These are phyloP conservation scores for Huntiella decipiens DNA, from an alignment of 2,329 filamentous ascomycete genomes.

Conservation along the genomic window DNA sequence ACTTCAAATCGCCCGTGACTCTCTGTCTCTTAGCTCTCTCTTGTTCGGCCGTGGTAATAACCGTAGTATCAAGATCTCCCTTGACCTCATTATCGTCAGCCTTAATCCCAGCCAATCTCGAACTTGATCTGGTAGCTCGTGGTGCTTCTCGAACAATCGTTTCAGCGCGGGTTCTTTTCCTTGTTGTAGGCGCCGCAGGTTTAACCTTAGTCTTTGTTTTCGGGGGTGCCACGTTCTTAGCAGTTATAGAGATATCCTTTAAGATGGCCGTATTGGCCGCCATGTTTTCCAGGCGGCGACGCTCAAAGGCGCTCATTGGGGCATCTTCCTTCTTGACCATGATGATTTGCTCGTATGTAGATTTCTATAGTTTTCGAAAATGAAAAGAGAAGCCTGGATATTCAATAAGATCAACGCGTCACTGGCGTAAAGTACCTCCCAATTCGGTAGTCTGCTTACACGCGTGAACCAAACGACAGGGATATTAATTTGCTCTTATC, in stretches of 20 bases:
- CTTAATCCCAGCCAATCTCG: conserved; percentile 35
- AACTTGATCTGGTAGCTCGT: conserved; percentile 37
- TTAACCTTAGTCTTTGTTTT: conserved; percentile 24
- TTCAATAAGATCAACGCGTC: too few species aligned
- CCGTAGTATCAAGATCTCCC: background rate
- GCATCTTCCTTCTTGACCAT: conserved; percentile 13
- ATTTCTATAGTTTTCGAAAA: background rate
- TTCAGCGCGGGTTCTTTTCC: conserved; percentile 17
- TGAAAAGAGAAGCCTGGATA: too few species aligned
- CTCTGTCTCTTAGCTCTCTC: conserved; percentile 38
- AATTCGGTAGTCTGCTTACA: too few species aligned
- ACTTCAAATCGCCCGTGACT: conserved; percentile 39
- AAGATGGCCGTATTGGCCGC: conserved; percentile 66
- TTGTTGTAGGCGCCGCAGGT: conserved; percentile 15
- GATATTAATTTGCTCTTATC: too few species aligned
- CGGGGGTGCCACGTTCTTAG: conserved; percentile 38
- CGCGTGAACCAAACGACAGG: too few species aligned
- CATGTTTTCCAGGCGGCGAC: conserved; percentile 68
- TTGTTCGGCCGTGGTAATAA: background rate
- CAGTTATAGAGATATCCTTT: conserved; percentile 54
- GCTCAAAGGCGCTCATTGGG: conserved; percentile 66
- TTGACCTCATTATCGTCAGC: conserved; percentile 25
- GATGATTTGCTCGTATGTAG: background rate
- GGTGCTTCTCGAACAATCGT: conserved; percentile 26
- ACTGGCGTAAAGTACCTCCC: too few species aligned